Conservation (phyloP, 352 stramenopile genomes). For the Globisporangium viniferum region DNA sequence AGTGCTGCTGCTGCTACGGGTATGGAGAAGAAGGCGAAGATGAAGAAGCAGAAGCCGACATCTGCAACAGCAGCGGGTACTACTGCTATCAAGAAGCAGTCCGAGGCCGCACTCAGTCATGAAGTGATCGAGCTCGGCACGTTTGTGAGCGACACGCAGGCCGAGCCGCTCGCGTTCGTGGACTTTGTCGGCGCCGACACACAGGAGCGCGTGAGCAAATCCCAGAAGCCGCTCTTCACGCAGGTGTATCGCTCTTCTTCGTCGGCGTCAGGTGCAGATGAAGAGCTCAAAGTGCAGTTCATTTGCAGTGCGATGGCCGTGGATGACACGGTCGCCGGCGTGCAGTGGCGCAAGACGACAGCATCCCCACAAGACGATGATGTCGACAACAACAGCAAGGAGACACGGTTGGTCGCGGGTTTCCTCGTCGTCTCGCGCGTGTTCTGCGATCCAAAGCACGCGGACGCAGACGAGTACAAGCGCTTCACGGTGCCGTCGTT, state of each 20-base stretch:
- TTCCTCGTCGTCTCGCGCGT: slow-evolving; percentile 65
- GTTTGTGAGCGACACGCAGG: slow-evolving; percentile 35
- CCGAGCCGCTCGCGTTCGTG: slow-evolving; percentile 30
- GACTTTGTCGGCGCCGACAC: slow-evolving; percentile 47
- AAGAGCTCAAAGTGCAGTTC: slow-evolving; percentile 61
- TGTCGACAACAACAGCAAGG: not conserved
- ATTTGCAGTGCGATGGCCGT: slow-evolving; percentile 46
- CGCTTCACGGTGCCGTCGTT: slow-evolving; percentile 50
- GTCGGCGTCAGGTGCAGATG: slow-evolving; percentile 6
- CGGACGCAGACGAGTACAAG: slow-evolving; percentile 42
- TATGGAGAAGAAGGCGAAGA: not conserved
- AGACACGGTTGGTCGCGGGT: slow-evolving; percentile 20
- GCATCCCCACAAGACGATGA: not conserved
- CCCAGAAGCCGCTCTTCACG: slow-evolving; percentile 59
- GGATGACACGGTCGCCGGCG: slow-evolving; percentile 47
- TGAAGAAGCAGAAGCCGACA: slow-evolving; percentile 12
- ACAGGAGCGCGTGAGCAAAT: slow-evolving; percentile 35
- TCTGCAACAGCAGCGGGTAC: not conserved
- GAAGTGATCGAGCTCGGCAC: slow-evolving; percentile 38
- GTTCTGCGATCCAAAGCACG: slow-evolving; percentile 64
- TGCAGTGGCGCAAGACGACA: slow-evolving; percentile 32
- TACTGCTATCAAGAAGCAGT: not conserved
- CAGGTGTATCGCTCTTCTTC: slow-evolving; percentile 35
- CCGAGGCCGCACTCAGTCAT: slow-evolving; percentile 8
- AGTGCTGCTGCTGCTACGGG: not conserved